Evolutionary conservation across 768 basidiomycete genomes (phyloP).

Genomic region (Cantharellus cinnabarinus): DNA sequence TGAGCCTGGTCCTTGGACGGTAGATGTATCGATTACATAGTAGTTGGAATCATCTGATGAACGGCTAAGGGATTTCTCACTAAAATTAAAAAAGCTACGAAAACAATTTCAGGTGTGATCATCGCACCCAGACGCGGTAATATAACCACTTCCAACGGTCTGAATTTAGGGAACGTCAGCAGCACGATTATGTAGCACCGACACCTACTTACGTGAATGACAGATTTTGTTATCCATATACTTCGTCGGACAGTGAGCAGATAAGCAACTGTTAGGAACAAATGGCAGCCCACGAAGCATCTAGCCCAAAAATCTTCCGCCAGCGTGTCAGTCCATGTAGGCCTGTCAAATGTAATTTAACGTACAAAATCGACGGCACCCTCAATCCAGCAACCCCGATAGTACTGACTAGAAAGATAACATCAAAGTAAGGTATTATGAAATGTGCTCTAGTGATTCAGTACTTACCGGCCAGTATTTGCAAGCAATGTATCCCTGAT

Average conservation of each 20-base stretch:
- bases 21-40: not conserved
- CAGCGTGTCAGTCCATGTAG: not conserved
- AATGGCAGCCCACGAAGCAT: too few species aligned
- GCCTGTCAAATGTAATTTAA: not conserved
- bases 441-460: not conserved
- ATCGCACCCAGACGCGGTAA: not conserved
- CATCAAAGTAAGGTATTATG: not conserved
- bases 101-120: not conserved
- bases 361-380: conserved; percentile 10
- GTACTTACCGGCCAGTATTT: conserved; percentile 1
- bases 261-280: not conserved
- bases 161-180: not conserved
- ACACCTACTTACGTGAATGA: not conserved
- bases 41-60: not conserved
- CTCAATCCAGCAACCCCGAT: not conserved
- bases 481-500: conserved; percentile 7
- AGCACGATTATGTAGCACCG: not conserved
- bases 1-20: not conserved
- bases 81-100: not conserved
- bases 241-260: not conserved
- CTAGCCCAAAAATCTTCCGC: too few species aligned
- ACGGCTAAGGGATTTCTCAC: not conserved
- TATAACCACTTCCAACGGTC: not conserved
- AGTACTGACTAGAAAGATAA: conserved; percentile 6
- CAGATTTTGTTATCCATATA: not conserved